phyloP scores from a whole-genome alignment of 1,284 basidiomycete species.

The Pyrrhoderma noxium region DNA sequence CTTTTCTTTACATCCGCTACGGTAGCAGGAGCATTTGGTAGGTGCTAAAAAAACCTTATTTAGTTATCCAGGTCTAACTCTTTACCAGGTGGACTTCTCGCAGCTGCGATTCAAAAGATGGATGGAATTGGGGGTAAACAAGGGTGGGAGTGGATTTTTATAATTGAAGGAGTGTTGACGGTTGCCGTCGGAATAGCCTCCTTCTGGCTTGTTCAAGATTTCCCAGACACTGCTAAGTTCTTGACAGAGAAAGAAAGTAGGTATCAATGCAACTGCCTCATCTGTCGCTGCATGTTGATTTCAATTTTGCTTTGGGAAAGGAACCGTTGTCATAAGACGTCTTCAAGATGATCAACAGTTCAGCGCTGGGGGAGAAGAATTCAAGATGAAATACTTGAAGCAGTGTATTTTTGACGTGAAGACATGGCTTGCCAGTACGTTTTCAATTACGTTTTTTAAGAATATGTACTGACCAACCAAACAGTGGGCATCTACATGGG shows the following conservation, averaged over 20 bases:
- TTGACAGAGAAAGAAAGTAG: conserved; percentile 42
- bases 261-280: conserved; percentile 13
- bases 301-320: conserved; percentile 21
- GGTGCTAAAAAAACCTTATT: conserved; percentile 19
- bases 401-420: conserved; percentile 46
- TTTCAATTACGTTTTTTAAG: not conserved
- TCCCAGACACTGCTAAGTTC: conserved; percentile 54
- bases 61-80: not conserved
- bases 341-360: conserved; percentile 42
- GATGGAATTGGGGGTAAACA: conserved; percentile 55
- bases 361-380: conserved; percentile 42
- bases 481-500: conserved; percentile 43
- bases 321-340: conserved; percentile 39
- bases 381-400: conserved; percentile 39
- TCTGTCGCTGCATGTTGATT: conserved; percentile 25
- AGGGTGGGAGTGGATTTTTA: conserved; percentile 66
- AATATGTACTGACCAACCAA: not conserved
- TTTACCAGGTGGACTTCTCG: conserved; percentile 47
- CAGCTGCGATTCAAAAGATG: conserved; percentile 64
- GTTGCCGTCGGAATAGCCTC: conserved; percentile 42
- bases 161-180: conserved; percentile 69
- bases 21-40: conserved; percentile 62
- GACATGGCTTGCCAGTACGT: conserved; percentile 41
- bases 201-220: conserved; percentile 53
- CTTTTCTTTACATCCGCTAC: conserved; percentile 66